Evolutionary conservation across 1,139 yeast species (phyloP).

Genomic region (Zygoascus meyerae): DNA sequence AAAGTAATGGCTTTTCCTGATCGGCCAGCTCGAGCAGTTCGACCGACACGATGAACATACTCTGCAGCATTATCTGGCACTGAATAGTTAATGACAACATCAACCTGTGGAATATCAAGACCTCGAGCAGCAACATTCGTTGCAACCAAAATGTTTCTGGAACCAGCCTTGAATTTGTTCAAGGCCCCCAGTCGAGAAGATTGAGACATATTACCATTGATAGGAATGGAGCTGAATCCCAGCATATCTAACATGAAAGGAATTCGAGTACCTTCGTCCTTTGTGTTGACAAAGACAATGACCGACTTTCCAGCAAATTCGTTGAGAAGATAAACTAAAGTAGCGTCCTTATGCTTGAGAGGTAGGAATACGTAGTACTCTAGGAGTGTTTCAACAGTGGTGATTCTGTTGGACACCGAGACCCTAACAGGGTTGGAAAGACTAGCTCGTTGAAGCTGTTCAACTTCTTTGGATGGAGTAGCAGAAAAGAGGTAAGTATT

Average conservation of each 20-base stretch:
- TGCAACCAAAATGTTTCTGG: slow-evolving; percentile 77
- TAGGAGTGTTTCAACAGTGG: slow-evolving; percentile 86
- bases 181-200: slow-evolving; percentile 89
- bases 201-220: slow-evolving; percentile 92
- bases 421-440: slow-evolving; percentile 84
- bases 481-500: slow-evolving; percentile 90
- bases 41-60: slow-evolving; percentile 93
- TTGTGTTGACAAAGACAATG: slow-evolving; percentile 88
- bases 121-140: slow-evolving; percentile 99
- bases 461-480: slow-evolving; percentile 93
- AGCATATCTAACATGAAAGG: slow-evolving; percentile 73
- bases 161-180: slow-evolving; percentile 86
- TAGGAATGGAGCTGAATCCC: slow-evolving; percentile 86
- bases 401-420: slow-evolving; percentile 81
- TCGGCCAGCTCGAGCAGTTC: slow-evolving; percentile 98
- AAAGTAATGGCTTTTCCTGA: slow-evolving; percentile 88
- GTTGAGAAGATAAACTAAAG: slow-evolving; percentile 70
- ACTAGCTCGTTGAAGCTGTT: slow-evolving; percentile 90
- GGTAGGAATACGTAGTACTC: slow-evolving; percentile 91
- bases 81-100: slow-evolving; percentile 86
- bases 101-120: slow-evolving; percentile 91
- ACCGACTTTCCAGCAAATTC: slow-evolving; percentile 82
- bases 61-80: slow-evolving; percentile 98
- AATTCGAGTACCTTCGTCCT: slow-evolving; percentile 91
- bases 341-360: slow-evolving; percentile 88